Percentiles rank a stretch among this genome's conserved stretches.
These are phyloP conservation scores for Tuctoria greenei DNA, from an alignment of 176 grass and related monocot genomes.

Conservation along the genomic window DNA sequence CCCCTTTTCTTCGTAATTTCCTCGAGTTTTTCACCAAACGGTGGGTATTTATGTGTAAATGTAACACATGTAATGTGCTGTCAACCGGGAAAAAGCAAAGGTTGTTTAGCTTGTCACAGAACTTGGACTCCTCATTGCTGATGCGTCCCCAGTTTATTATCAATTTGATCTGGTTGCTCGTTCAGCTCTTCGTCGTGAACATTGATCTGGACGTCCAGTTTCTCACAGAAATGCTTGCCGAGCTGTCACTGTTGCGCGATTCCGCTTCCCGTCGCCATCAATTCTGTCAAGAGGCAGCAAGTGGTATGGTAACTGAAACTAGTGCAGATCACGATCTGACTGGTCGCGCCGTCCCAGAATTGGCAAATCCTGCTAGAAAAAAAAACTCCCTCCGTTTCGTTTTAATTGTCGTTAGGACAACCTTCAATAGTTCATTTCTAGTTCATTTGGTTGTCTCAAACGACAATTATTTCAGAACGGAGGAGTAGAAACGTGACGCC, in stretches of 20 bases:
- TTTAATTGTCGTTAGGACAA: too few relatives aligned
- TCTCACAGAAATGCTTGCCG: neutral
- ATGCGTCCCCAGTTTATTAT: neutral
- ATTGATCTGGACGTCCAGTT: neutral
- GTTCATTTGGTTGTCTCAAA: too few relatives aligned
- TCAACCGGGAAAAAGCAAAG: neutral
- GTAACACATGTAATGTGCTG: slow-evolving; percentile 38
- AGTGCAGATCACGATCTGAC: neutral
- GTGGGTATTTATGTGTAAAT: slow-evolving; percentile 53
- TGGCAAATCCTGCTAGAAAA: slow-evolving; percentile 4
- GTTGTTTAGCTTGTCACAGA: slow-evolving; percentile 16
- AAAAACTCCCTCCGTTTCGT: too few relatives aligned
- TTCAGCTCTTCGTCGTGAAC: neutral
- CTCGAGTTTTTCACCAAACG: slow-evolving; percentile 43
- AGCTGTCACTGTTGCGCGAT: too few relatives aligned
- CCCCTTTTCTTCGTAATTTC: neutral
- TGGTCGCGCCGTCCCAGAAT: neutral
- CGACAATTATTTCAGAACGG: too few relatives aligned
- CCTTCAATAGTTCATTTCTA: too few relatives aligned
- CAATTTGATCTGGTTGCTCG: neutral
- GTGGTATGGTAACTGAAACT: neutral
- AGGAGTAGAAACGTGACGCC: too few relatives aligned
- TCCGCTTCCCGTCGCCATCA: neutral
- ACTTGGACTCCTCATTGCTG: neutral
- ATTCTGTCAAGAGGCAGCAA: neutral